Conservation (phyloP, 257 asterid species). For the Handroanthus guayacan region DNA sequence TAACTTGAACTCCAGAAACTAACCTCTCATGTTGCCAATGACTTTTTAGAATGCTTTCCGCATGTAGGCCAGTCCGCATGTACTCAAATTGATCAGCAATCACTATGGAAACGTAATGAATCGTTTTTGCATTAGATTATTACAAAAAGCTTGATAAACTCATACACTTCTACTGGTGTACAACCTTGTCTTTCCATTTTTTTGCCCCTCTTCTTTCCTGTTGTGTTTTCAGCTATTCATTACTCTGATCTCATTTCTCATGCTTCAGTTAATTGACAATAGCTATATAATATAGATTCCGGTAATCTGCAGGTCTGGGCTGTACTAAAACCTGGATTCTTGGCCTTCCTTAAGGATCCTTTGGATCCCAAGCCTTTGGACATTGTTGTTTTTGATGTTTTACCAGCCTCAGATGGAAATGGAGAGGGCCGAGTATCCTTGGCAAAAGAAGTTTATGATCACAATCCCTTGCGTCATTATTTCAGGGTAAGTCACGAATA, state of each 20-base stretch:
- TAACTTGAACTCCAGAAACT: constrained; percentile 5
- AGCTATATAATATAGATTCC: constrained; percentile 35
- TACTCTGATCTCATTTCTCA: constrained; percentile 24
- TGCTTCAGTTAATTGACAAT: constrained; percentile 14
- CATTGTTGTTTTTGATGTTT: constrained; percentile 90
- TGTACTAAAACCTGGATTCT: constrained; percentile 91
- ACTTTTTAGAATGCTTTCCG: constrained; percentile 11
- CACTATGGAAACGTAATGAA: not conserved
- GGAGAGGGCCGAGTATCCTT: constrained; percentile 76
- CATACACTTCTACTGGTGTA: not conserved
- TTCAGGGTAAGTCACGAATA: constrained; percentile 69
- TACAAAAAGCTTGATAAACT: not conserved
- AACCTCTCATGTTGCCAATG: not conserved
- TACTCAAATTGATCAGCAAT: constrained; percentile 13
- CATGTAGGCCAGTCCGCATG: constrained; percentile 27
- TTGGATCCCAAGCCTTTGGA: constrained; percentile 84
- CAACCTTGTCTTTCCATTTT: not conserved
- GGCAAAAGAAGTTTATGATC: constrained; percentile 92
- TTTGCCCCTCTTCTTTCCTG: not conserved
- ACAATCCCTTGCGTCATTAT: constrained; percentile 92
- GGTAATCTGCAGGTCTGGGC: constrained; percentile 89
- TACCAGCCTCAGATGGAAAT: constrained; percentile 86
- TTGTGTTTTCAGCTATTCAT: not conserved
- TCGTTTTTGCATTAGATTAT: not conserved
- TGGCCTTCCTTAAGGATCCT: constrained; percentile 94